phyloP scores from a whole-genome alignment of 208 protist genomes.

The Trypanosoma mega region DNA sequence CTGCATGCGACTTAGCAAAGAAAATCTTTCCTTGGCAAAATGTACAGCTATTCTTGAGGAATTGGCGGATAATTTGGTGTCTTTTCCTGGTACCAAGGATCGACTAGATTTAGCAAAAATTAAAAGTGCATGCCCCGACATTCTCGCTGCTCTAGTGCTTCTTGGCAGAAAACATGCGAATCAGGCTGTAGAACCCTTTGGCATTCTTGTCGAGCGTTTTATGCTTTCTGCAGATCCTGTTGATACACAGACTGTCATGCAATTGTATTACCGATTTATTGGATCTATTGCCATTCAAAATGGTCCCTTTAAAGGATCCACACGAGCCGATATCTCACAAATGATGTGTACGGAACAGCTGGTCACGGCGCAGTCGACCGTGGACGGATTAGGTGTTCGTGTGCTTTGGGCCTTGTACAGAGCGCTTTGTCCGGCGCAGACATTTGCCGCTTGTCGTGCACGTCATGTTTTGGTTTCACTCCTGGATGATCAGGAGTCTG shows the following conservation, averaged over 20 bases:
- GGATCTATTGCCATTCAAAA: conserved; percentile 50
- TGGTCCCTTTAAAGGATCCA: conserved; percentile 28
- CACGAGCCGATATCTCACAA: conserved; percentile 28
- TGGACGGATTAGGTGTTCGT: conserved; percentile 39
- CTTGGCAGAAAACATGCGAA: conserved; percentile 51
- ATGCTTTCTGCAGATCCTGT: conserved; percentile 42
- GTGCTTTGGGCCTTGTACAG: conserved; percentile 78
- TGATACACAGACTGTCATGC: conserved; percentile 42
- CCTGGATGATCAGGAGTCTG: conserved; percentile 28
- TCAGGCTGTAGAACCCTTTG: conserved; percentile 47
- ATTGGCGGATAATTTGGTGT: conserved; percentile 45
- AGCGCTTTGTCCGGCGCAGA: conserved; percentile 42
- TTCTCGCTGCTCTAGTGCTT: conserved; percentile 47
- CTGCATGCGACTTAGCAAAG: conserved; percentile 36
- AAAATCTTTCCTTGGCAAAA: conserved; percentile 14
- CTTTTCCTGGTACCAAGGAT: conserved; percentile 35
- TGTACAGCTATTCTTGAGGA: conserved; percentile 29
- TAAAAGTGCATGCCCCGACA: conserved; percentile 45
- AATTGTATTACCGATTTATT: conserved; percentile 49
- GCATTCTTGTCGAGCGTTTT: conserved; percentile 48
- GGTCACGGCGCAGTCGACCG: conserved; percentile 33
- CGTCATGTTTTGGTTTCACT: conserved; percentile 59
- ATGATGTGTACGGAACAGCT: conserved; percentile 43
- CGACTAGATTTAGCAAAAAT: conserved; percentile 38
- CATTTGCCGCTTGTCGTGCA: conserved; percentile 45